Evolutionary conservation across 108 stramenopile species (phyloP).

Genomic region (Bacterosira constricta): DNA sequence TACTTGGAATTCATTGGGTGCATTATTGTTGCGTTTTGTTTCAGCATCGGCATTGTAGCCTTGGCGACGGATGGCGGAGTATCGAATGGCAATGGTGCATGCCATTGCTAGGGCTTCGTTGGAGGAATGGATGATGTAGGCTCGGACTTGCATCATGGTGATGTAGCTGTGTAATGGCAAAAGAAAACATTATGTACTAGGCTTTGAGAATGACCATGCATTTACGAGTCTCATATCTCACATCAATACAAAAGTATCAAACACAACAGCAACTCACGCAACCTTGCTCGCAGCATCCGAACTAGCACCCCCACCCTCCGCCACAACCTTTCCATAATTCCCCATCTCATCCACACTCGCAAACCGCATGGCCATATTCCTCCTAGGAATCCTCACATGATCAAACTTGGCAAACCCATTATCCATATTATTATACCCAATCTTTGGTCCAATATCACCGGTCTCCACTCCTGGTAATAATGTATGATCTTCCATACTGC

Average conservation of each 20-base stretch:
- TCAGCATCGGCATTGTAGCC: constrained; percentile 73
- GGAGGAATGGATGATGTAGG: constrained; percentile 67
- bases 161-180: constrained; percentile 61
- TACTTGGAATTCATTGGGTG: constrained; percentile 74
- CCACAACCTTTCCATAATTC: constrained; percentile 56
- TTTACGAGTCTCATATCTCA: no score
- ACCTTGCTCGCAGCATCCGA: constrained; percentile 83
- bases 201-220: no score
- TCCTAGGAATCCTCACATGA: constrained; percentile 84
- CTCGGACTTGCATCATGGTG: constrained; percentile 97
- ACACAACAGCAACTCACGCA: constrained; percentile 31
- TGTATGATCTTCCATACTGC: constrained; percentile 78
- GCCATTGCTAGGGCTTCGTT: constrained; percentile 84
- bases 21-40: constrained; percentile 27
- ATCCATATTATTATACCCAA: constrained; percentile 95
- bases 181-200: neutral
- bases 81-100: constrained; percentile 88
- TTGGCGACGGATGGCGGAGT: constrained; percentile 93
- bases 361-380: constrained; percentile 96
- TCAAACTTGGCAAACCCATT: constrained; percentile 93
- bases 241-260: neutral
- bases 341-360: constrained; percentile 75
- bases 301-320: constrained; percentile 10
- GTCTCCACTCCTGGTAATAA: constrained; percentile 88
- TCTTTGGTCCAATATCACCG: constrained; percentile 97